phyloP scores from a whole-genome alignment of 768 basidiomycete species.

The Rhizopogon roseolus region DNA sequence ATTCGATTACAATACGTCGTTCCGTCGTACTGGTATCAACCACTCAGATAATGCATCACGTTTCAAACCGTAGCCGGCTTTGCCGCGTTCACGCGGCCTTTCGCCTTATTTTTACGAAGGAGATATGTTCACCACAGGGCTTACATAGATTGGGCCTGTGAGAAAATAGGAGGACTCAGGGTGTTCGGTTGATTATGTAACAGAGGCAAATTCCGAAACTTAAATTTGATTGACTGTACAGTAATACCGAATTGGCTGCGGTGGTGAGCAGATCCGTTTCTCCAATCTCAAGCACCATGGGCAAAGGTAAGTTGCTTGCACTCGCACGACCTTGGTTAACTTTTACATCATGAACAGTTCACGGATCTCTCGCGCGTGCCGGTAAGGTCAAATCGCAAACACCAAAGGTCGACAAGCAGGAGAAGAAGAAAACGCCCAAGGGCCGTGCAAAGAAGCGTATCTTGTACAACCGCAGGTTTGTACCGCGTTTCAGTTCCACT shows the following conservation, averaged over 20 bases:
- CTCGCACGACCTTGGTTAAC: neutral
- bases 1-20: too few species aligned
- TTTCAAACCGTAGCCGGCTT: too few species aligned
- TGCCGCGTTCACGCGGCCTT: too few species aligned
- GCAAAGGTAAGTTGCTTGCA: neutral
- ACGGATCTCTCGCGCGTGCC: constrained; percentile 99
- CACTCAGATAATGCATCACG: too few species aligned
- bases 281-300: neutral
- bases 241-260: neutral
- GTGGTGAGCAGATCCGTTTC: neutral
- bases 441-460: constrained; percentile 97
- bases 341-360: constrained; percentile 48
- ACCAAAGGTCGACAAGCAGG: constrained; percentile 97
- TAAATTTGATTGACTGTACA: too few species aligned
- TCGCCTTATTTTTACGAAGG: too few species aligned
- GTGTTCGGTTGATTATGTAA: too few species aligned
- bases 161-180: too few species aligned
- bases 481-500: constrained; percentile 7
- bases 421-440: constrained; percentile 98
- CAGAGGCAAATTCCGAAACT: too few species aligned
- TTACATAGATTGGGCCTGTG: too few species aligned
- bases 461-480: constrained; percentile 89
- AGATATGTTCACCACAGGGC: too few species aligned
- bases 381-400: constrained; percentile 99
- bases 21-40: too few species aligned